phyloP scores from a whole-genome alignment of 2,329 filamentous ascomycete species.

The Scytalidium lignicola region DNA sequence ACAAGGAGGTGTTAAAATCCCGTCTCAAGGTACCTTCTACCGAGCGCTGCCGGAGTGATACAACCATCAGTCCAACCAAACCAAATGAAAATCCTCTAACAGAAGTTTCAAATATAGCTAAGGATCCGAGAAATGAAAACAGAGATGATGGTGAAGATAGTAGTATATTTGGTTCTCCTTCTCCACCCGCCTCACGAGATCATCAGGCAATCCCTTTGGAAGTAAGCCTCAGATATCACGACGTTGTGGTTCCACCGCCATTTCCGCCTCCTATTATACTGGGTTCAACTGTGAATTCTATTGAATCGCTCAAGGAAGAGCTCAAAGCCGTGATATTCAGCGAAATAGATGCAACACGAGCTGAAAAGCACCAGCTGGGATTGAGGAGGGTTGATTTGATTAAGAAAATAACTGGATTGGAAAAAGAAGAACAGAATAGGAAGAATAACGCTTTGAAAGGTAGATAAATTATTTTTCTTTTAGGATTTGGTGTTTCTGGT shows the following conservation, averaged over 20 bases:
- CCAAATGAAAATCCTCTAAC: too few relatives aligned
- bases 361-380: background rate
- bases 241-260: too few relatives aligned
- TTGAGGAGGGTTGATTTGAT: constrained; percentile 3
- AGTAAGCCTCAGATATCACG: too few relatives aligned
- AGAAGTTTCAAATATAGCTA: too few relatives aligned
- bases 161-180: too few relatives aligned
- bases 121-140: too few relatives aligned
- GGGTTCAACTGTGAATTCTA: background rate
- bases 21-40: constrained; percentile 1
- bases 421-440: constrained; percentile 1
- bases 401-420: constrained; percentile 6
- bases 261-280: too few relatives aligned
- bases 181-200: too few relatives aligned
- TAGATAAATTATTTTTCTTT: background rate
- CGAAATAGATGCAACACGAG: background rate
- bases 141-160: too few relatives aligned
- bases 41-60: background rate
- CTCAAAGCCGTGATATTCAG: background rate
- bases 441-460: constrained; percentile 2
- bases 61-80: too few relatives aligned
- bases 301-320: constrained; percentile 1
- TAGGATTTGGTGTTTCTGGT: background rate
- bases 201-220: too few relatives aligned
- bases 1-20: constrained; percentile 6